These are phyloP conservation scores for Panellus pusillus DNA, from an alignment of 768 basidiomycete species.

Conservation along the genomic window DNA sequence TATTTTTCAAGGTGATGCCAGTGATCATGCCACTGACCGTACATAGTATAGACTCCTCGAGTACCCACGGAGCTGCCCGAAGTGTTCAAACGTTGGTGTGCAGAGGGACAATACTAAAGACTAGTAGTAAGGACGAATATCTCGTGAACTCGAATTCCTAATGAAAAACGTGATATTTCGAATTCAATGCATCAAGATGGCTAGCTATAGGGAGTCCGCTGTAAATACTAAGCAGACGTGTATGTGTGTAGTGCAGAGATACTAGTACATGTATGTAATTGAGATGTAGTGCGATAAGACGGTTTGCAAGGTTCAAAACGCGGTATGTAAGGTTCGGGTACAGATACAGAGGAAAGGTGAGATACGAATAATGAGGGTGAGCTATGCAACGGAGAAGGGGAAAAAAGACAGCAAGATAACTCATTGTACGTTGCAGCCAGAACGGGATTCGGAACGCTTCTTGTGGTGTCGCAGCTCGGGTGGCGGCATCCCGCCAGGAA, in stretches of 20 bases:
- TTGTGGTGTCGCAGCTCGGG: slow-evolving; percentile 33
- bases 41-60: too few relatives aligned
- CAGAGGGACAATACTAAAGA: too few relatives aligned
- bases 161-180: background rate
- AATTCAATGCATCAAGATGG: background rate
- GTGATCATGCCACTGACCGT: too few relatives aligned
- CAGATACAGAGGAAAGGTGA: slow-evolving; percentile 9
- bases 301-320: slow-evolving; percentile 18
- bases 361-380: slow-evolving; percentile 17
- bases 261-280: slow-evolving; percentile 16
- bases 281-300: slow-evolving; percentile 17
- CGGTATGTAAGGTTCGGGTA: slow-evolving; percentile 10
- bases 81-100: too few relatives aligned
- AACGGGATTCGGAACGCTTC: slow-evolving; percentile 40
- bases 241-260: slow-evolving; percentile 14
- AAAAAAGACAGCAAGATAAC: slow-evolving; percentile 12
- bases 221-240: slow-evolving; percentile 15
- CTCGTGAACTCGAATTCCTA: too few relatives aligned
- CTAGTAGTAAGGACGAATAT: too few relatives aligned
- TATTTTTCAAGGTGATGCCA: too few relatives aligned
- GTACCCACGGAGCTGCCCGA: too few relatives aligned
- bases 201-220: background rate
- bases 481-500: slow-evolving; percentile 38
- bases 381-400: background rate
- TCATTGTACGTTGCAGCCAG: slow-evolving; percentile 51